Conservation (phyloP, 1,284 basidiomycete genomes). For the Marasmius oreades region DNA sequence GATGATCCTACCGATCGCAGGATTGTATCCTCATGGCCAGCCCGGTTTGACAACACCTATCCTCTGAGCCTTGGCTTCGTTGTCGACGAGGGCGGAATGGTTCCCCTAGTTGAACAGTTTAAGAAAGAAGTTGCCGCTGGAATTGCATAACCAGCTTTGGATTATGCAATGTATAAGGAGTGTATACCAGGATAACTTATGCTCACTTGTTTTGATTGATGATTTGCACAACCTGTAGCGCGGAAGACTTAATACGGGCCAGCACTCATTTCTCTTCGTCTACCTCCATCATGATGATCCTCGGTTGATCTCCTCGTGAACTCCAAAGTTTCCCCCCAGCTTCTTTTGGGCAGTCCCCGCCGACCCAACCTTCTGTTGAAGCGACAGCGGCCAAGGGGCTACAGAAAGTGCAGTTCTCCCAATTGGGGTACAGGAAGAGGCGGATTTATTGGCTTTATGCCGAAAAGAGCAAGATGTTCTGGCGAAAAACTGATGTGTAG, state of each 20-base stretch:
- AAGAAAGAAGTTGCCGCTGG: conserved; percentile 30
- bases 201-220: no score
- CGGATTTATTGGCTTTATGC: not conserved
- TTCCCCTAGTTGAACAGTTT: conserved; percentile 38
- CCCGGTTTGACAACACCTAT: conserved; percentile 42
- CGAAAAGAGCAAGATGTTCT: conserved; percentile 33
- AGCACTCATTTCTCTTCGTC: not conserved
- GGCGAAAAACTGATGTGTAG: conserved; percentile 30
- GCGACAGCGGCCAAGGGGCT: not conserved
- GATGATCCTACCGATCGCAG: conserved; percentile 38
- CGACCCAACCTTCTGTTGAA: not conserved
- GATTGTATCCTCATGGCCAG: conserved; percentile 46
- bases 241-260: no score
- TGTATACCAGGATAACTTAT: no score
- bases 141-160: conserved; percentile 7
- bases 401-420: not conserved
- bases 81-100: conserved; percentile 45
- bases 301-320: not conserved
- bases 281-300: not conserved
- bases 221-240: no score
- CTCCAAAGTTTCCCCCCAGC: not conserved
- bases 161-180: no score
- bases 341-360: not conserved
- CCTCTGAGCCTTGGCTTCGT: conserved; percentile 40
- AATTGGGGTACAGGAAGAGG: not conserved